A percentile compares a stretch with the other conserved stretches of the same genome.
phyloP scores from a whole-genome alignment of 768 basidiomycete genomes.

The Cytidiella melzeri region DNA sequence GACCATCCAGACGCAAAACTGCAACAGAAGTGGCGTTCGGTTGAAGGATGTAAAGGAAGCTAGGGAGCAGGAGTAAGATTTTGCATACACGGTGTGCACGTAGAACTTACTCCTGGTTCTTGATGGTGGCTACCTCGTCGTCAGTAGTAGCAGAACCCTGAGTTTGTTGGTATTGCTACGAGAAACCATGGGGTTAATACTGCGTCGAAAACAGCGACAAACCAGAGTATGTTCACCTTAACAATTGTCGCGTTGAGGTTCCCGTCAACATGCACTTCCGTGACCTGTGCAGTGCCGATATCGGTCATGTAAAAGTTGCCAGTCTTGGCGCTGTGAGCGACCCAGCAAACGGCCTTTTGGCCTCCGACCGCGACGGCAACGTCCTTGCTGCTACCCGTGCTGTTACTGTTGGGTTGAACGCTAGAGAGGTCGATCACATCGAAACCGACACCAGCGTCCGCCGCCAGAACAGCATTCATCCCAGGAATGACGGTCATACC shows the following conservation, averaged over 20 bases:
- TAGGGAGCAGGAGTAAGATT: conserved; percentile 10
- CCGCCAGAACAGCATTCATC: conserved; percentile 23
- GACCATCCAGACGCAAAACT: conserved; percentile 34
- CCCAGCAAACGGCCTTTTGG: conserved; percentile 28
- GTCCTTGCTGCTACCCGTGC: conserved; percentile 13
- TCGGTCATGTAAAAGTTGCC: conserved; percentile 29
- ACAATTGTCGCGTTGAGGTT: conserved; percentile 41
- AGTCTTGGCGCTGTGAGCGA: conserved; percentile 23
- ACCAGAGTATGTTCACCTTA: conserved; percentile 30
- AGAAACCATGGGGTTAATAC: no score
- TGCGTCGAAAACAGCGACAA: no score
- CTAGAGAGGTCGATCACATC: conserved; percentile 24
- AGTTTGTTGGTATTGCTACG: conserved; percentile 19
- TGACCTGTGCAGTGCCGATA: conserved; percentile 25
- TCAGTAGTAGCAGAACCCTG: conserved; percentile 22
- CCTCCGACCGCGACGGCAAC: conserved; percentile 21
- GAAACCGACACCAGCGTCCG: conserved; percentile 26
- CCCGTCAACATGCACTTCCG: conserved; percentile 41
- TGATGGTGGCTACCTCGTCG: conserved; percentile 24
- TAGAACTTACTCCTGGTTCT: conserved; percentile 24
- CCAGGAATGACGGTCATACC: conserved; percentile 33
- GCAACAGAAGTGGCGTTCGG: conserved; percentile 34
- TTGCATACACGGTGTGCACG: no score
- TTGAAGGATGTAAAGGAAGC: conserved; percentile 37
- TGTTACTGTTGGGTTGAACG: conserved; percentile 24